Evolutionary conservation across 1,139 yeast species (phyloP).

Genomic region (Chernovozyma aurita): DNA sequence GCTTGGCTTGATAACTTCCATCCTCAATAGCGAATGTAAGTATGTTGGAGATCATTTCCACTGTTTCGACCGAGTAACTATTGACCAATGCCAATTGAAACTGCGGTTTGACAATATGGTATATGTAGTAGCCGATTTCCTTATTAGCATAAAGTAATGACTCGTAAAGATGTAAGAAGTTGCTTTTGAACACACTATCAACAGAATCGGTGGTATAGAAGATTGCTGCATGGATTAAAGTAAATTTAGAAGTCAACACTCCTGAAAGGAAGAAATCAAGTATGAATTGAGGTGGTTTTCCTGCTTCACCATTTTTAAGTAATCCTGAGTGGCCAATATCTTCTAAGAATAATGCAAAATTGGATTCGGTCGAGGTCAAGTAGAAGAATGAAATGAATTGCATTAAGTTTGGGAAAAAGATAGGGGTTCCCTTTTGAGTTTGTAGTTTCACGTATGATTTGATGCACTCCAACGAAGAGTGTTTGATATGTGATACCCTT

Average conservation of each 20-base stretch:
- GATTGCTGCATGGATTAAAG: constrained; percentile 49
- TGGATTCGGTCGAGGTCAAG: constrained; percentile 18
- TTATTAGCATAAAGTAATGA: constrained; percentile 35
- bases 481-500: constrained; percentile 56
- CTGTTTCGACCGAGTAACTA: constrained; percentile 24
- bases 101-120: constrained; percentile 36
- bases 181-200: constrained; percentile 41
- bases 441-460: constrained; percentile 46
- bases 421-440: constrained; percentile 15
- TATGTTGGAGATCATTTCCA: constrained; percentile 27
- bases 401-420: constrained; percentile 18
- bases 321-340: constrained; percentile 40
- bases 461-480: constrained; percentile 51
- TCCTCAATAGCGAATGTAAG: constrained; percentile 20
- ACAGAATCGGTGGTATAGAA: constrained; percentile 47
- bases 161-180: constrained; percentile 49
- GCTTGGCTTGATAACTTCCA: constrained; percentile 16
- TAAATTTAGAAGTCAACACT: constrained; percentile 37
- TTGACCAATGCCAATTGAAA: constrained; percentile 34
- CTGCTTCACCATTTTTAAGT: constrained; percentile 20
- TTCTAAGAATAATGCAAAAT: constrained; percentile 22
- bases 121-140: constrained; percentile 40
- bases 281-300: constrained; percentile 41
- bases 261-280: constrained; percentile 46
- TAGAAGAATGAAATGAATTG: constrained; percentile 55